Conservation (phyloP, 2,329 filamentous ascomycete species). For the Penicillium brevicompactum region DNA sequence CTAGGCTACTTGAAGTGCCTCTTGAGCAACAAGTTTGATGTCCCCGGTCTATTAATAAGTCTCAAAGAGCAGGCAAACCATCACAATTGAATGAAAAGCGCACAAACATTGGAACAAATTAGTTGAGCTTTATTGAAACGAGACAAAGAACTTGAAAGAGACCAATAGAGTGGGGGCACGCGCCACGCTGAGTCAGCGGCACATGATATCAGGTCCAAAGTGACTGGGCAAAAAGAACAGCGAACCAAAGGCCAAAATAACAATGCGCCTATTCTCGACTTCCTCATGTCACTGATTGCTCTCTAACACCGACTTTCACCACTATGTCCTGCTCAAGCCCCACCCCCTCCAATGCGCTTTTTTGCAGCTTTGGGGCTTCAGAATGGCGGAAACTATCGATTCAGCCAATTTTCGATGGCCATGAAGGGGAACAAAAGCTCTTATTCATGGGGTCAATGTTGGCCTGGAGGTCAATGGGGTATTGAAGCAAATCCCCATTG, state of each 20-base stretch:
- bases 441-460: constrained; percentile 10
- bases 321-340: constrained; percentile 8
- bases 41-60: too few species aligned
- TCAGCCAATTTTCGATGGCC: neutral
- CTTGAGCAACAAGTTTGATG: too few species aligned
- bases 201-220: constrained; percentile 33
- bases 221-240: constrained; percentile 25
- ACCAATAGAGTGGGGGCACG: neutral
- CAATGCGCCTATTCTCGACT: constrained; percentile 18
- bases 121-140: too few species aligned
- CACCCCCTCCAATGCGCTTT: constrained; percentile 1
- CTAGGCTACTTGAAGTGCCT: too few species aligned
- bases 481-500: constrained; percentile 15
- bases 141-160: too few species aligned
- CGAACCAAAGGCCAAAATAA: constrained; percentile 24
- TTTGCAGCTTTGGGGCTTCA: neutral
- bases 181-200: constrained; percentile 26
- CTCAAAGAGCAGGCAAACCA: too few species aligned
- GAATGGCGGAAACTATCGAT: constrained; percentile 4
- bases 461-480: constrained; percentile 8
- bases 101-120: too few species aligned
- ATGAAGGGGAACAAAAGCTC: constrained; percentile 2
- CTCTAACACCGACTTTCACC: constrained; percentile 27
- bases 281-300: constrained; percentile 23
- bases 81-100: too few species aligned